Evolutionary conservation across 371 early-diverging fungal species (phyloP).

Genomic region (Mortierella sp.): DNA sequence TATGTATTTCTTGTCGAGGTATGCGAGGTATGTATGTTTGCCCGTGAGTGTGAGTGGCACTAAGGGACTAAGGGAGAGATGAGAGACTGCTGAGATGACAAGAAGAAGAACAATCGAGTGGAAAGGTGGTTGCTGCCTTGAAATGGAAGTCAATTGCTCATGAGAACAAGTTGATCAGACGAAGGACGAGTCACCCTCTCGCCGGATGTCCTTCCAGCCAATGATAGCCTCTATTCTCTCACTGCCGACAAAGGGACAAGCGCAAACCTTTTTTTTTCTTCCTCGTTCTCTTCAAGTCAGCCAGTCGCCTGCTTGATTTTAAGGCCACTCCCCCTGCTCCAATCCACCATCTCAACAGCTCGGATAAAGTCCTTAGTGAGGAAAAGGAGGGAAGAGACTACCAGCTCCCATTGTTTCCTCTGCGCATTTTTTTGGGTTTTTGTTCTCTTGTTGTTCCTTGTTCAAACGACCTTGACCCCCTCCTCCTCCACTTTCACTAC

Average conservation of each 20-base stretch:
- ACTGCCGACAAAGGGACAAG: background rate
- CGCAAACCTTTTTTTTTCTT: background rate
- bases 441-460: background rate
- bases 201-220: background rate
- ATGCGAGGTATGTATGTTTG: background rate
- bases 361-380: background rate
- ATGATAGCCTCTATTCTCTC: background rate
- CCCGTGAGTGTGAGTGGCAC: background rate
- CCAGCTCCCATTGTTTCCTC: background rate
- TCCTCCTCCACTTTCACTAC: background rate
- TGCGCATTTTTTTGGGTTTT: background rate
- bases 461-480: no score
- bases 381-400: background rate
- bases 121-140: background rate
- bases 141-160: slow-evolving; percentile 27
- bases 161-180: background rate
- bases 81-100: background rate
- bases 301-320: no score
- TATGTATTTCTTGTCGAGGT: background rate
- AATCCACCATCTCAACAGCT: background rate
- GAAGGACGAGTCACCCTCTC: background rate
- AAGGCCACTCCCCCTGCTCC: no score
- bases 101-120: background rate
- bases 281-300: background rate
- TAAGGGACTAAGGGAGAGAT: background rate